phyloP scores from a whole-genome alignment of 306 rosid genomes.

The Cucurbita pepo region DNA sequence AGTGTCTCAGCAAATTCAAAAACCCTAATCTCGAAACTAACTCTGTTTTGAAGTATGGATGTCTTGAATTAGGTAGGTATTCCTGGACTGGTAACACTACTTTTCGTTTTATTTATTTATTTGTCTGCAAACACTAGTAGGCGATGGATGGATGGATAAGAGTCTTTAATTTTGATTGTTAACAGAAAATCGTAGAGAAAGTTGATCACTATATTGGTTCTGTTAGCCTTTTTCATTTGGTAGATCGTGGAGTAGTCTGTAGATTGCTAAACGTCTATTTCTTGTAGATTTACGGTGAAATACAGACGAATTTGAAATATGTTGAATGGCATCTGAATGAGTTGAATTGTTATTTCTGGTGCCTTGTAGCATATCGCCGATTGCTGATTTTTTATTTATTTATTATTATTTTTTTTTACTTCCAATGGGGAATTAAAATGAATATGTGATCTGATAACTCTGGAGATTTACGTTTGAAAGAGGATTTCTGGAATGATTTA shows the following conservation, averaged over 20 bases:
- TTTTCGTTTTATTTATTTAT: not conserved
- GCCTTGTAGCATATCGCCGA: not conserved
- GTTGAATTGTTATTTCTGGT: not conserved
- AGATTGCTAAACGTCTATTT: too few species aligned
- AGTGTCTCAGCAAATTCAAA: constrained; percentile 9
- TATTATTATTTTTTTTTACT: not conserved
- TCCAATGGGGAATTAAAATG: not conserved
- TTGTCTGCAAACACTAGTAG: not conserved
- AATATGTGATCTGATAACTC: too few species aligned
- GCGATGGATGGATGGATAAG: not conserved
- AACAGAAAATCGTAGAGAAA: not conserved
- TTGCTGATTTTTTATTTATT: not conserved
- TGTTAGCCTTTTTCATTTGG: not conserved
- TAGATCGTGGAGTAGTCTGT: not conserved
- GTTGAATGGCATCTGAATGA: not conserved
- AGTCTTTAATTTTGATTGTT: not conserved
- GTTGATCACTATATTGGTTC: not conserved
- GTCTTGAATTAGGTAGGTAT: constrained; percentile 31
- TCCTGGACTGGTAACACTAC: not conserved
- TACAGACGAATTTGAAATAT: not conserved
- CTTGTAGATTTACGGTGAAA: not conserved
- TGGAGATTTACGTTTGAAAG: not conserved
- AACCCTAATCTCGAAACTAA: constrained; percentile 21
- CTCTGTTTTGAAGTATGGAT: constrained; percentile 11
- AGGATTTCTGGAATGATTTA: not conserved